Conservation (phyloP, 495 filamentous ascomycete species). For the Pseudevernia furfuracea region DNA sequence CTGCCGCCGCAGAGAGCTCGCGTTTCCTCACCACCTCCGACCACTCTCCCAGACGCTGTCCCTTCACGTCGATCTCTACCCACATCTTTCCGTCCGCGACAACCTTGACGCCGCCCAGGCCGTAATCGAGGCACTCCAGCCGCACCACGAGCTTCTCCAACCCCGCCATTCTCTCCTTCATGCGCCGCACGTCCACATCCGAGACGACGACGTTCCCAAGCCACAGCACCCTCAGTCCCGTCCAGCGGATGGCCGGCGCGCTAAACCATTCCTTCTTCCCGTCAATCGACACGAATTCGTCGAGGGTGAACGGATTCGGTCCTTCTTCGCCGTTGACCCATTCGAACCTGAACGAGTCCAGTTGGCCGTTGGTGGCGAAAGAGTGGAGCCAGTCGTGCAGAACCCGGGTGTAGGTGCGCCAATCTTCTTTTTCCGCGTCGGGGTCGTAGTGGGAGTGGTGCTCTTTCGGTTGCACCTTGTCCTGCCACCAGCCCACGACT, state of each 20-base stretch:
- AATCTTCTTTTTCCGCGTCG: background rate
- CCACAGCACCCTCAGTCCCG: background rate
- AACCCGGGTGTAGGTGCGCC: slow-evolving; percentile 14
- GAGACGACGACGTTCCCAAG: background rate
- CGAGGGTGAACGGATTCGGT: background rate
- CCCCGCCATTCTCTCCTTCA: background rate
- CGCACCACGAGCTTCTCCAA: background rate
- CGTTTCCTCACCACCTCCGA: background rate
- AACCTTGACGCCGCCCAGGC: background rate
- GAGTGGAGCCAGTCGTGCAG: slow-evolving; percentile 19
- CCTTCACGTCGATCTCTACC: background rate
- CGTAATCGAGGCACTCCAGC: background rate
- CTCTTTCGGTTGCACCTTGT: background rate
- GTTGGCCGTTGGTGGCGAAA: slow-evolving; percentile 3
- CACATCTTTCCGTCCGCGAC: background rate
- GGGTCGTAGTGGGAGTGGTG: background rate
- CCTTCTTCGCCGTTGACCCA: slow-evolving; percentile 6
- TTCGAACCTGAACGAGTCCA: slow-evolving; percentile 13
- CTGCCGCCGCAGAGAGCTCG: background rate
- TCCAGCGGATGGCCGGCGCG: background rate
- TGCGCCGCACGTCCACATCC: background rate
- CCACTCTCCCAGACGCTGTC: background rate
- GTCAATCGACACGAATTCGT: background rate
- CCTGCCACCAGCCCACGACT: background rate
- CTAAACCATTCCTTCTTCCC: background rate